phyloP scores from a whole-genome alignment of 176 grass and related monocot genomes.

The Oryza brachyantha region DNA sequence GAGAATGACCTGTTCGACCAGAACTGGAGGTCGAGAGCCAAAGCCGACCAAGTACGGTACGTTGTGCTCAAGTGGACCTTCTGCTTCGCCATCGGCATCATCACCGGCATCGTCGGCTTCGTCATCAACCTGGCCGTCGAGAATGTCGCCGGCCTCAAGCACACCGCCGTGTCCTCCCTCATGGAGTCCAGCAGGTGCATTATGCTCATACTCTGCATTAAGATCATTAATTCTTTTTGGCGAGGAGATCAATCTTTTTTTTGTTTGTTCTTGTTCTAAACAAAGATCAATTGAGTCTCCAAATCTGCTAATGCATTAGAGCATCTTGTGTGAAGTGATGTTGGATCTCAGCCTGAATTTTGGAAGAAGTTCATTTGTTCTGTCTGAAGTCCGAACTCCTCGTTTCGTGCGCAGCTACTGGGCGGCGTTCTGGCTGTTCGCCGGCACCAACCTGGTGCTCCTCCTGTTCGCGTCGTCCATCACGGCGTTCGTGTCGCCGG shows the following conservation, averaged over 20 bases:
- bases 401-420: conserved; percentile 48
- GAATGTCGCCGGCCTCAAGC: conserved; percentile 82
- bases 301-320: too few species aligned
- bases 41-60: conserved; percentile 55
- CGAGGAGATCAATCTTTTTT: too few species aligned
- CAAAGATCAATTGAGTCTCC: too few species aligned
- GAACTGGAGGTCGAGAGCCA: conserved; percentile 77
- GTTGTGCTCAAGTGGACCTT: conserved; percentile 91
- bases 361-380: not conserved
- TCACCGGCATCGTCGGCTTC: conserved; percentile 66
- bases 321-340: too few species aligned
- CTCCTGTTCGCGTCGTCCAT: conserved; percentile 65
- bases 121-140: conserved; percentile 91
- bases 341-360: not conserved
- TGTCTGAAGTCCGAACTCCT: not conserved
- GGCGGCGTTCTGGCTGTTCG: conserved; percentile 71
- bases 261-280: too few species aligned
- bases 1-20: conserved; percentile 93
- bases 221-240: too few species aligned
- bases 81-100: conserved; percentile 69
- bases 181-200: conserved; percentile 65
- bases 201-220: too few species aligned
- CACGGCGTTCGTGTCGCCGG: conserved; percentile 79
- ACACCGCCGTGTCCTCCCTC: conserved; percentile 55
- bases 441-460: conserved; percentile 62